Evolutionary conservation across 306 rosid species (phyloP).

Genomic region (Erythrophleum fordii): DNA sequence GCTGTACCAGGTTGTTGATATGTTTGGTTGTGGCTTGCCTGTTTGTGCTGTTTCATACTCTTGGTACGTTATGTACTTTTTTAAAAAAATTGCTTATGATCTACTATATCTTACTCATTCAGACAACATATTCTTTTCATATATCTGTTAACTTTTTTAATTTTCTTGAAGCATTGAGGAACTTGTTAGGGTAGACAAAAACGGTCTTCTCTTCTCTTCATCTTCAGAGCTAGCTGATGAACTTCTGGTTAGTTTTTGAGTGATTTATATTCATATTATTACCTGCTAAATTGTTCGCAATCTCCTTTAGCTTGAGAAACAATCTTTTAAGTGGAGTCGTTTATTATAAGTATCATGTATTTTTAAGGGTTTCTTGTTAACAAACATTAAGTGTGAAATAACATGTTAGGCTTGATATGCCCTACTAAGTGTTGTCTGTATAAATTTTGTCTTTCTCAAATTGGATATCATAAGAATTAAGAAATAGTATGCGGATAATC

Average conservation of each 20-base stretch:
- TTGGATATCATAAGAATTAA: neutral
- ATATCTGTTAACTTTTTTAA: constrained; percentile 29
- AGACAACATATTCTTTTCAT: constrained; percentile 15
- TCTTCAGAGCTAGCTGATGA: constrained; percentile 96
- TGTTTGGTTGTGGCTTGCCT: constrained; percentile 98
- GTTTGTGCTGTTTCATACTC: constrained; percentile 98
- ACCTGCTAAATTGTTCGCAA: neutral
- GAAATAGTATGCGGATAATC: neutral
- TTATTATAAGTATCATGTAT: neutral
- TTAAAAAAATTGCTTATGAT: constrained; percentile 13
- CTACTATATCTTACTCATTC: constrained; percentile 13
- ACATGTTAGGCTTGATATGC: neutral
- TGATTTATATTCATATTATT: constrained; percentile 10
- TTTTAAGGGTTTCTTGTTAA: neutral
- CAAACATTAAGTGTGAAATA: neutral
- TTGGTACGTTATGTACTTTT: constrained; percentile 56
- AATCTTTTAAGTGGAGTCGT: neutral
- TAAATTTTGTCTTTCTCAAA: neutral
- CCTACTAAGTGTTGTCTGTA: neutral
- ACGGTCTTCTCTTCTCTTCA: constrained; percentile 86
- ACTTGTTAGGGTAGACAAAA: constrained; percentile 81
- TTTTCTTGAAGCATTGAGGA: constrained; percentile 73
- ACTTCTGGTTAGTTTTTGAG: constrained; percentile 69
- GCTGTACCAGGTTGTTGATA: constrained; percentile 79
- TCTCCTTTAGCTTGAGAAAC: constrained; percentile 14